Percentiles rank a stretch among this genome's conserved stretches.
These are phyloP conservation scores for Podaxis sp. DNA, from an alignment of 768 basidiomycete species.

Conservation along the genomic window DNA sequence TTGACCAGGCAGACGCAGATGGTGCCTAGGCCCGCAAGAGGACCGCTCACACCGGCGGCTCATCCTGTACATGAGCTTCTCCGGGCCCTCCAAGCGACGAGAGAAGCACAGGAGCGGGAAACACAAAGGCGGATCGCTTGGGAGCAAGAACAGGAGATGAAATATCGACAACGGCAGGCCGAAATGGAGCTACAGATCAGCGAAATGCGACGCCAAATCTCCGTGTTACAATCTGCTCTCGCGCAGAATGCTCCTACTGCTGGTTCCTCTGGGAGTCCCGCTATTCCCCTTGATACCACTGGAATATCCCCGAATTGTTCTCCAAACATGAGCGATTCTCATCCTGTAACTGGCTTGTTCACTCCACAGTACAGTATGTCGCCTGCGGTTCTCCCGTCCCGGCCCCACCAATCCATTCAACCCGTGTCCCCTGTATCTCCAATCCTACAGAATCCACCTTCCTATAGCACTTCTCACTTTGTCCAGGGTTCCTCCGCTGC, in stretches of 20 bases:
- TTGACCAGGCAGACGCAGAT: constrained; percentile 16
- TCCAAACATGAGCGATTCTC: constrained; percentile 12
- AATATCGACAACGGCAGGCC: constrained; percentile 7
- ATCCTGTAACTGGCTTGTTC: constrained; percentile 21
- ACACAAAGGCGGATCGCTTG: constrained; percentile 57
- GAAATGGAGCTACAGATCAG: constrained; percentile 15
- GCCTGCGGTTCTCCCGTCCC: constrained; percentile 22
- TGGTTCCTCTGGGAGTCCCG: constrained; percentile 6
- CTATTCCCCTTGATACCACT: not conserved
- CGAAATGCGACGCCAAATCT: constrained; percentile 22
- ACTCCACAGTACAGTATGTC: constrained; percentile 33
- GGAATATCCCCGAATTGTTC: constrained; percentile 13
- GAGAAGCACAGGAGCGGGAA: constrained; percentile 62
- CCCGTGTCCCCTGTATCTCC: constrained; percentile 40
- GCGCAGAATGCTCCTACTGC: not conserved
- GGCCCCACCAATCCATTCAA: constrained; percentile 26
- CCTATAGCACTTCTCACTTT: constrained; percentile 31
- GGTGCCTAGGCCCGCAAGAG: constrained; percentile 15
- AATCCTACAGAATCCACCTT: constrained; percentile 20
- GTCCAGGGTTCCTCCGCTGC: constrained; percentile 38
- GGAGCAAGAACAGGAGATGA: constrained; percentile 66
- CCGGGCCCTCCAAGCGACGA: constrained; percentile 55
- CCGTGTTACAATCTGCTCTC: constrained; percentile 16
- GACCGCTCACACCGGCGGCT: constrained; percentile 19
- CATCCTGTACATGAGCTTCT: constrained; percentile 60